Evolutionary conservation across 2,329 filamentous ascomycete genomes (phyloP), one percentile per base, ranked within the genome.

Genomic region (Ophiostoma sp.): DNA sequence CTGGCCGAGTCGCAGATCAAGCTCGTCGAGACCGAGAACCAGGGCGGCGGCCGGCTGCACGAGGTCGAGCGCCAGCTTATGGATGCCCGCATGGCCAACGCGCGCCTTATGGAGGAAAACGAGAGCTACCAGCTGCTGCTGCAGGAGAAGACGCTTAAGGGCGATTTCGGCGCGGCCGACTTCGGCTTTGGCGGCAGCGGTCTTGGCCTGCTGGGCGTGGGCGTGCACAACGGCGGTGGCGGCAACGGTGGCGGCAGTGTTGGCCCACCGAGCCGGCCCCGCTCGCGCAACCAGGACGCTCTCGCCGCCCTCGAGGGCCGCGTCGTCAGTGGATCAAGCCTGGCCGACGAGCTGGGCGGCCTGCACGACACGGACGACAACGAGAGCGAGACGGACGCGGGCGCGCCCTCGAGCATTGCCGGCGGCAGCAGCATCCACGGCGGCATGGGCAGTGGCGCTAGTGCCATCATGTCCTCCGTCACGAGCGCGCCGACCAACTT

Each of bases 61-160:
- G 93, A 97, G 79, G 86, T 98, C n/a, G 94, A 98, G 81, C 90
- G 91, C 75, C 87, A 92, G 74, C 86, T 98, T 68, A 89, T 97
- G 80, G 94, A 98, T 77, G 90, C 93, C 54, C 92, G 94, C 76
- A 95, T 98, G 90, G 91, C 93, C 74, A 99, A 98, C 77, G 95
- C 95, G 71, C 88, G 94, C 65, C 83, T 99, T 73, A 95, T 97
- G 91, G 95, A 99, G 81, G 95, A 99, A 80, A 98, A 98, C 76
- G 95, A 99, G 80, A 96, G 93, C 80, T 99, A 97, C 80, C 94
- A 98, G 80, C 86, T 98, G 52, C 87, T 99, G 23, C 87, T 99
- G 33, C 93, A 93, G 77, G 94, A 98, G 79, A 94, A 93, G 84
- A 98, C 95, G 1, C 86, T 99, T 71, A 97, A 96, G 77, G 95